Conservation (phyloP, 768 basidiomycete species). For the Cantharellus anzutake region DNA sequence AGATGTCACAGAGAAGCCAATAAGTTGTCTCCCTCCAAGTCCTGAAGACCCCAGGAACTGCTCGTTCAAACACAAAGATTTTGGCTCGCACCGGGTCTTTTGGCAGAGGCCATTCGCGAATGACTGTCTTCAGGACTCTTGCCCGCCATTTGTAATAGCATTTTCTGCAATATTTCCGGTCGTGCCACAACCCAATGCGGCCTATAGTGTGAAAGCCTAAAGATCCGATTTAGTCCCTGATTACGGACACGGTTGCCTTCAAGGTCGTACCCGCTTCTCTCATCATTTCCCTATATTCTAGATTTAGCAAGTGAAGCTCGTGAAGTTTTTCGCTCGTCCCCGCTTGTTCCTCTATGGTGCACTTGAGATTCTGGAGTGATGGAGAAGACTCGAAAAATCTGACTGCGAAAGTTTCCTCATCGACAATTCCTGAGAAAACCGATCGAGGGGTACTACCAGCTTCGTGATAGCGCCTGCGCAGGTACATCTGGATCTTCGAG, state of each 20-base stretch:
- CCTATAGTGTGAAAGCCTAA: too few species aligned
- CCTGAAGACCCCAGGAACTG: background rate
- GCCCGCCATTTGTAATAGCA: conserved; percentile 14
- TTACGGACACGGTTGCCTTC: too few species aligned
- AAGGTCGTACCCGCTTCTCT: too few species aligned
- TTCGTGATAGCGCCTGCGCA: background rate
- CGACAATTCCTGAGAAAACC: background rate
- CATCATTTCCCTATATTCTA: too few species aligned
- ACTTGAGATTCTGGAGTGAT: conserved; percentile 4
- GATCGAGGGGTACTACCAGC: background rate
- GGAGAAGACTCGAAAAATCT: conserved; percentile 16
- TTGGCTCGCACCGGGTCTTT: conserved; percentile 10
- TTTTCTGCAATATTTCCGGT: conserved; percentile 11
- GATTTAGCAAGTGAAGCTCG: background rate
- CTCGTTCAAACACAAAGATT: conserved; percentile 1
- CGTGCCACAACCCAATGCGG: too few species aligned
- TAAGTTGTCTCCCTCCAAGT: conserved; percentile 1
- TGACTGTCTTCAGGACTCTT: conserved; percentile 13
- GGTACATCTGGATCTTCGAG: background rate
- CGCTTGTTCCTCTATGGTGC: background rate
- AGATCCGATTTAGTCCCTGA: too few species aligned
- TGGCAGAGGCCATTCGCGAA: conserved; percentile 33
- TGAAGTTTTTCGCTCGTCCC: background rate
- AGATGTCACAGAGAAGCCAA: background rate
- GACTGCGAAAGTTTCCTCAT: conserved; percentile 8